These are phyloP conservation scores for Nymphaea thermarum DNA, from an alignment of 164 flowering plant species.

Conservation along the genomic window DNA sequence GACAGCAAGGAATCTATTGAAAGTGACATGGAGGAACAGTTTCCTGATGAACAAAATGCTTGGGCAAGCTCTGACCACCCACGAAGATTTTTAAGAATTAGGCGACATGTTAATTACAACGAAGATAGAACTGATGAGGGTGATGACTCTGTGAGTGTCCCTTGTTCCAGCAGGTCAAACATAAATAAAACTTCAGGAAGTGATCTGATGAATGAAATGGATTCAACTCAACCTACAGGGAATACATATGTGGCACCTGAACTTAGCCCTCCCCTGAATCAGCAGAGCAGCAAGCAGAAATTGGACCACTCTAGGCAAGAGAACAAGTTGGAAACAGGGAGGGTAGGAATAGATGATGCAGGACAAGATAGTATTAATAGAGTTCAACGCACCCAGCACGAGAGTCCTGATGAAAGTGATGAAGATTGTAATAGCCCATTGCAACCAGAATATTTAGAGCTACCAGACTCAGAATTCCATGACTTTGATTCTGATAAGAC, in stretches of 20 bases:
- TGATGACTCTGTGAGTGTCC: constrained; percentile 22
- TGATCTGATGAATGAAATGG: constrained; percentile 3
- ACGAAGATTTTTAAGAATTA: constrained; percentile 34
- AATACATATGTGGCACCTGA: neutral
- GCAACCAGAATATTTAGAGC: constrained; percentile 8
- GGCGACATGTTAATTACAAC: constrained; percentile 34
- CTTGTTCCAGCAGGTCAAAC: constrained; percentile 16
- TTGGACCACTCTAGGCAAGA: constrained; percentile 7
- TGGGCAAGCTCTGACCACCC: constrained; percentile 7
- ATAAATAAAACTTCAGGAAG: constrained; percentile 10
- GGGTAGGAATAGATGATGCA: constrained; percentile 3
- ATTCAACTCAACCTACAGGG: neutral
- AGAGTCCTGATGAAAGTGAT: constrained; percentile 7
- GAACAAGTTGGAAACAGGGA: constrained; percentile 9
- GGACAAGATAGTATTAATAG: constrained; percentile 3
- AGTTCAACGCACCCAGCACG: neutral
- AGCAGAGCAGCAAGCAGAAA: constrained; percentile 6
- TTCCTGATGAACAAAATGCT: neutral
- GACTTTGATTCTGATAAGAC: constrained; percentile 48
- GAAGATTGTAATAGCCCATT: neutral
- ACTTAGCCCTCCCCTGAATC: constrained; percentile 1
- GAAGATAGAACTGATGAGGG: constrained; percentile 31
- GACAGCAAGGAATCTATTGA: neutral
- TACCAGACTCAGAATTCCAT: constrained; percentile 52
- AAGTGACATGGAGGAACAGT: neutral